Base-by-base conservation (phyloP, 202 grass and related monocot genomes). In the Schoenoplectus triqueter region DNA sequence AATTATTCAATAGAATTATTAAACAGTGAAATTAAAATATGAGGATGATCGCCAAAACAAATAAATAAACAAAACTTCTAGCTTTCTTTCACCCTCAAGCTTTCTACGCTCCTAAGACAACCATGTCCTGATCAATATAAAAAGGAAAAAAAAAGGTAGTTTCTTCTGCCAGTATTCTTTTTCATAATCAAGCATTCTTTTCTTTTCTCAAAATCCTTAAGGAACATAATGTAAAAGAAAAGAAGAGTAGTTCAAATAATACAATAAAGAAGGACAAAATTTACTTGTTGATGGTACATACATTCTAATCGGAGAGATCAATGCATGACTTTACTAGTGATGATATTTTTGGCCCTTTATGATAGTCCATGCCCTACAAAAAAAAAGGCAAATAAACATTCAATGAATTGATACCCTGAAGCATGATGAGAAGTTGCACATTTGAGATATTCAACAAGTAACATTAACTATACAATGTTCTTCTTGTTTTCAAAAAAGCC, bases 341-440 rank as follows among this genome's bases (percentile, higher is more conserved):
- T 98, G 96, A 90, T 95, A 98, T 81, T 98, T 98, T 74, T 94
- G 91, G 77, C 93, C 91, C 90, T 94, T 94, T 81, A 98, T 90
- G 66, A 95, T 95, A 56, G 96, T 95, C 93, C 96, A 98, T 78
- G 96, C 90, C 93, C 93, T 95, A 85, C 64, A 90, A 87, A 87
- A 84, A 66, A 31, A 49, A 78, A 64, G 11, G 56, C 22, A 64
- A 46, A 64, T 64, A 10, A 40, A 83, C 64, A 83, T 69, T 54
- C 15, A 66, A 47, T 14, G 9, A 22, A 66, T 66, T 59, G 46
- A 60, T 75, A 19, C 49, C 49, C 31, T 15, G 15, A 72, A 48
- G 10, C 49, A 75, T 55, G 10, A 54, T 5, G 2, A 52, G 6
- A 56, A n/a, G 14, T 78, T 60, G 6, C 11, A 6, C 8, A 78